phyloP scores from a whole-genome alignment of 495 filamentous ascomycete genomes.

The Barbatosphaeria neglecta region DNA sequence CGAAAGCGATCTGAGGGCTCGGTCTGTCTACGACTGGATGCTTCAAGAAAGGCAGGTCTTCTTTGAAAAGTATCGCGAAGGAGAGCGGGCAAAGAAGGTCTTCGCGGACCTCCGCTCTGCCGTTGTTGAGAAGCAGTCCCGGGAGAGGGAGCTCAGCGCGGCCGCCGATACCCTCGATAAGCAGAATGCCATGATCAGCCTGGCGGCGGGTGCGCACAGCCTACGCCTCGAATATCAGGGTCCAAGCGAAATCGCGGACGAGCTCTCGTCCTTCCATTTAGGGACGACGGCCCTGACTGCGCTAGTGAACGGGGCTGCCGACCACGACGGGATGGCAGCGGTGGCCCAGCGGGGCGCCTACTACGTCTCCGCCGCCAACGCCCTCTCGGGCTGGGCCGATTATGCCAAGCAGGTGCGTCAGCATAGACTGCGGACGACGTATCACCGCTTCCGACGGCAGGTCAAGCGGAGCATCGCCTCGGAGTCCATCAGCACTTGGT shows the following conservation, averaged over 20 bases:
- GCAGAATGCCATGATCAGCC: background rate
- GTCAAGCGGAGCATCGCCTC: slow-evolving; percentile 17
- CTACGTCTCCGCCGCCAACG: slow-evolving; percentile 5
- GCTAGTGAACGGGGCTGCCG: background rate
- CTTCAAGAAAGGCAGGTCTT: slow-evolving; percentile 4
- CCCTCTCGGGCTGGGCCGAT: slow-evolving; percentile 14
- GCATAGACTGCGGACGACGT: slow-evolving; percentile 11
- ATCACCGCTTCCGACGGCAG: slow-evolving; percentile 13
- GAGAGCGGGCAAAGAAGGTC: slow-evolving; percentile 11
- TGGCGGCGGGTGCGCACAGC: background rate
- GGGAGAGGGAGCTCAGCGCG: background rate
- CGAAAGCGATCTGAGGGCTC: background rate
- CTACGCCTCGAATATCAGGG: background rate
- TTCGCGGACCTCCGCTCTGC: slow-evolving; percentile 2
- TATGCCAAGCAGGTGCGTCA: slow-evolving; percentile 8
- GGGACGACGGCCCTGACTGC: background rate
- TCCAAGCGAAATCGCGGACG: background rate
- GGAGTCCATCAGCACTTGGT: slow-evolving; percentile 10
- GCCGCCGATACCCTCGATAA: background rate
- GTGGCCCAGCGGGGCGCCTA: background rate
- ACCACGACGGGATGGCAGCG: background rate
- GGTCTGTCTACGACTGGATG: background rate
- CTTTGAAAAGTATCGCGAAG: slow-evolving; percentile 7
- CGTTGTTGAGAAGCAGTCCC: background rate
- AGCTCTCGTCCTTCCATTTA: background rate